phyloP scores from a whole-genome alignment of 306 rosid genomes.

The Crotalaria pallida region DNA sequence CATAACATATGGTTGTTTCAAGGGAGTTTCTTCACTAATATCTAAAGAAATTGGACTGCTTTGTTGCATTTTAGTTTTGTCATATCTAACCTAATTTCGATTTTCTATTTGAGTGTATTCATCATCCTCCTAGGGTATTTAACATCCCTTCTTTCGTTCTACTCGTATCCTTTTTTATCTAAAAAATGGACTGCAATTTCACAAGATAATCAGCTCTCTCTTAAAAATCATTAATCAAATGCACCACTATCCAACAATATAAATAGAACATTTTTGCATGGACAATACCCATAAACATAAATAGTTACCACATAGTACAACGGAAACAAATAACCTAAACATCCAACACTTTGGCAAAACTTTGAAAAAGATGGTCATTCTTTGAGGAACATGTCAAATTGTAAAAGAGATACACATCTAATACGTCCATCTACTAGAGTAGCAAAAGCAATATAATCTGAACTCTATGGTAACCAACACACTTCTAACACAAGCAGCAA shows the following conservation, averaged over 20 bases:
- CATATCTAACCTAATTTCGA: too few relatives aligned
- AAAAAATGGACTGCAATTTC: background rate
- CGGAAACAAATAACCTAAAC: background rate
- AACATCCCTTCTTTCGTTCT: background rate
- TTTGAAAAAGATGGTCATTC: background rate
- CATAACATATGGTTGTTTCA: background rate
- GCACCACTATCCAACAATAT: background rate
- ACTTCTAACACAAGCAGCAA: background rate
- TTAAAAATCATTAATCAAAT: too few relatives aligned
- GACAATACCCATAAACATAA: background rate
- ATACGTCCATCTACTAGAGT: background rate
- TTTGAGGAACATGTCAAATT: background rate
- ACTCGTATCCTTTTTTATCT: background rate
- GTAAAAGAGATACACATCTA: background rate
- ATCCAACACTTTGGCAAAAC: background rate
- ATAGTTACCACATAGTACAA: background rate
- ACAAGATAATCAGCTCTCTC: background rate
- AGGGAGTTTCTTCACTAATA: background rate
- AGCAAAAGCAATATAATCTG: background rate
- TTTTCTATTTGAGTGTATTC: too few relatives aligned
- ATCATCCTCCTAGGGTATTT: too few relatives aligned
- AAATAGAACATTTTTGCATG: background rate
- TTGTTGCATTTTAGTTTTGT: background rate
- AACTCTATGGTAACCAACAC: background rate
- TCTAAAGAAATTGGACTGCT: background rate